Conservation (phyloP, 139 green algal species). For the Zygnema cylindricum region DNA sequence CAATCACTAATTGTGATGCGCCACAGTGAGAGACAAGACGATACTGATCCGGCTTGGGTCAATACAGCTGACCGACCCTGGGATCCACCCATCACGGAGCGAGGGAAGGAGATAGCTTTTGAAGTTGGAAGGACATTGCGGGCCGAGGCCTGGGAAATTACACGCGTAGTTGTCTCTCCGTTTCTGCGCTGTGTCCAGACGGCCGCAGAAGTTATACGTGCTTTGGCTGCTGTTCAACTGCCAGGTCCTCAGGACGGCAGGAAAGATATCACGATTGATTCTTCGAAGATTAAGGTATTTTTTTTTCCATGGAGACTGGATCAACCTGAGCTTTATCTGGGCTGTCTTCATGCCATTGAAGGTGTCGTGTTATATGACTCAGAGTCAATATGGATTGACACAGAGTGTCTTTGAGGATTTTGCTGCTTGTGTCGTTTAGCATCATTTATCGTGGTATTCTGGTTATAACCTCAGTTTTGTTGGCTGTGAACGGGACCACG, state of each 20-base stretch:
- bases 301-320: too few relatives aligned
- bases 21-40: slow-evolving; percentile 46
- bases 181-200: slow-evolving; percentile 59
- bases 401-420: too few relatives aligned
- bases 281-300: slow-evolving; percentile 21
- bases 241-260: background rate
- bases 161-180: slow-evolving; percentile 47
- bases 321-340: too few relatives aligned
- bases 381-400: too few relatives aligned
- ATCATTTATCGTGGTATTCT: too few relatives aligned
- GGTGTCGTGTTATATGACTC: too few relatives aligned
- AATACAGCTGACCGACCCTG: slow-evolving; percentile 20
- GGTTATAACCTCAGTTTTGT: too few relatives aligned
- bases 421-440: too few relatives aligned
- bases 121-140: slow-evolving; percentile 4
- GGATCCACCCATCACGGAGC: slow-evolving; percentile 57
- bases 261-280: background rate
- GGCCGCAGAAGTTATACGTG: slow-evolving; percentile 19
- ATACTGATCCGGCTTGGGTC: slow-evolving; percentile 32
- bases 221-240: background rate
- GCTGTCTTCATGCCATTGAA: too few relatives aligned
- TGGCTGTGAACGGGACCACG: too few relatives aligned
- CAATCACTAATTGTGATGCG: slow-evolving; percentile 57
- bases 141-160: slow-evolving; percentile 21
- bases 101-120: slow-evolving; percentile 37